Evolutionary conservation across 2,329 filamentous ascomycete genomes (phyloP).

Genomic region (Aquanectria penicillioides): DNA sequence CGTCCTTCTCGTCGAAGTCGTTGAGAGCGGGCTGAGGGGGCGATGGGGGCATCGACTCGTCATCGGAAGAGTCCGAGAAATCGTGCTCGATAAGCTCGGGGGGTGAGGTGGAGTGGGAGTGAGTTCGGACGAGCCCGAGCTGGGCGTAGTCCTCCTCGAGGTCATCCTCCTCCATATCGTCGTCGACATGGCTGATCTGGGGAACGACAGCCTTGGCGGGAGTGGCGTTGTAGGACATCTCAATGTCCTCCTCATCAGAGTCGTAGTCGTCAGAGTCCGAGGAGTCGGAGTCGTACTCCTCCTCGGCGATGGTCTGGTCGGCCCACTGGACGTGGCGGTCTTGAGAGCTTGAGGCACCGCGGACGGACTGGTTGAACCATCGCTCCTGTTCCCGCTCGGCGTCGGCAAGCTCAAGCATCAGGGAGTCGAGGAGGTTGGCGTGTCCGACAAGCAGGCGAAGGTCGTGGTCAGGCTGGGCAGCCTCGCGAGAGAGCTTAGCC

Average conservation of each 20-base stretch:
- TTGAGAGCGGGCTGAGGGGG: conserved; percentile 67
- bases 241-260: conserved; percentile 66
- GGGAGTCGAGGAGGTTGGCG: conserved; percentile 94
- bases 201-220: conserved; percentile 54
- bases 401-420: conserved; percentile 92
- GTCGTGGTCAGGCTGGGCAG: conserved; percentile 90
- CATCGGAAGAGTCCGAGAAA: conserved; percentile 75
- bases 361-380: conserved; percentile 97
- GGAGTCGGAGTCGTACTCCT: conserved; percentile 74
- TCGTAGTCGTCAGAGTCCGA: conserved; percentile 62
- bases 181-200: conserved; percentile 49
- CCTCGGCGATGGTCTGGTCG: conserved; percentile 78
- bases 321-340: conserved; percentile 89
- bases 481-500: conserved; percentile 94
- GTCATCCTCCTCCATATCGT: conserved; percentile 61
- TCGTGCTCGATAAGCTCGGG: conserved; percentile 78
- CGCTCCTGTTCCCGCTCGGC: conserved; percentile 95
- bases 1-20: conserved; percentile 68
- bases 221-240: conserved; percentile 61
- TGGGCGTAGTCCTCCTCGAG: conserved; percentile 73
- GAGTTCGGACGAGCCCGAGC: conserved; percentile 74
- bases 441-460: conserved; percentile 95
- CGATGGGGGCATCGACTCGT: conserved; percentile 81
- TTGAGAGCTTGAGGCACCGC: conserved; percentile 71
- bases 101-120: conserved; percentile 72